Evolutionary conservation across 2,329 filamentous ascomycete genomes (phyloP), one percentile per base, ranked within the genome.

Genomic region (Hypoxylon sp.): DNA sequence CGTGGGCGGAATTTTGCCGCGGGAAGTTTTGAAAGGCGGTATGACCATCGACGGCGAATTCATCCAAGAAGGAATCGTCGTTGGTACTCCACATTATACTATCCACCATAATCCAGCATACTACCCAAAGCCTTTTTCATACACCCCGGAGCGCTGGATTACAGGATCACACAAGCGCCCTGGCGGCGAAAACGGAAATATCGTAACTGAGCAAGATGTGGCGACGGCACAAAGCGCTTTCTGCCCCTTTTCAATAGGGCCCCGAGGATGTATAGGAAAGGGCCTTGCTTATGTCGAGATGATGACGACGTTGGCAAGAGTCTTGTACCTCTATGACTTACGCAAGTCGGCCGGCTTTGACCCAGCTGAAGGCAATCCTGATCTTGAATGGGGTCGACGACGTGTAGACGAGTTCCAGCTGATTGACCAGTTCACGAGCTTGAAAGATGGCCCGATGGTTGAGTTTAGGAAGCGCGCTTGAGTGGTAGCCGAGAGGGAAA

Each of bases 251-350:
- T 89, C 86, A 49, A 82, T 92, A 67, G 91, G 91, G 0, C 88
- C 90, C 0, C 81, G 91, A 10, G 90, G 90, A 1, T 93, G 91
- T 75, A 91, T 93, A 60, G 91, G 91, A 0, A 93, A 92, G 82
- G 85, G 86, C 0, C 79, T 92, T 48, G 90, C 90, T 1, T 91
- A 92, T 72, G 83, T 87, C 48, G 90, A 92, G 81, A 86, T 92
- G 85, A 86, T 82, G 56, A 85, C 87, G 4, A 86, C 89, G 1
- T 77, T 92, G 60, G 90, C 89, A 34, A 79, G 89, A 13, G 82
- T 88, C 19, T 74, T 92, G 64, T 91, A 82, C 69, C 66, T 87
- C 71, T 92, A 89, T 67, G 90, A 91, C 67, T 70, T 91, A 78
- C 80, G 86, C 48, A 81, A 79, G 73, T 83, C 86, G 0, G 83